Conservation (phyloP, 129 eudicot species). For the Flaveria bidentis region DNA sequence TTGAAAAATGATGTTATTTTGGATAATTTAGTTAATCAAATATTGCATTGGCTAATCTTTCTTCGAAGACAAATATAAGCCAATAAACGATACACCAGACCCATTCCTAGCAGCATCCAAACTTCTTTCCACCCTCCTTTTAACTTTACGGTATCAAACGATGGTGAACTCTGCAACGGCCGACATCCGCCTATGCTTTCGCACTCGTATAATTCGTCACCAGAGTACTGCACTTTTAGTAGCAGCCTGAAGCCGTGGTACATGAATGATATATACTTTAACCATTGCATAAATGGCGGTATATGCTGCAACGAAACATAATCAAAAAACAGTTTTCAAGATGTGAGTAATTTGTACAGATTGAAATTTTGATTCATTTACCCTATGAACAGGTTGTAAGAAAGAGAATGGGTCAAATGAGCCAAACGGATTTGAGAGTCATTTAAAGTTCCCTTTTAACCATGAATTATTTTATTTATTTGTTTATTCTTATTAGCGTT, state of each 20-base stretch:
- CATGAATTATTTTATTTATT: no score
- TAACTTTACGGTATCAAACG: conserved; percentile 76
- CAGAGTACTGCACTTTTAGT: conserved; percentile 80
- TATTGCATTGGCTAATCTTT: conserved; percentile 54
- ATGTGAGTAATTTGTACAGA: neutral
- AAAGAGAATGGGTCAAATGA: neutral
- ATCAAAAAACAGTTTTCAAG: neutral
- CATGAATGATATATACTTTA: conserved; percentile 83
- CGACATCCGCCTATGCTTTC: conserved; percentile 73
- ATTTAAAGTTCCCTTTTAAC: no score
- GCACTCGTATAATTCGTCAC: conserved; percentile 79
- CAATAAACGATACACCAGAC: conserved; percentile 59
- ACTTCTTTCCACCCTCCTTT: conserved; percentile 83
- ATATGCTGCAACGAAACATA: conserved; percentile 57
- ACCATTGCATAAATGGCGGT: conserved; percentile 80
- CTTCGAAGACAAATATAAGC: conserved; percentile 74
- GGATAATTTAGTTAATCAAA: conserved; percentile 33
- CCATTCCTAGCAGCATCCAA: conserved; percentile 89
- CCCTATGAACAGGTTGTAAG: neutral
- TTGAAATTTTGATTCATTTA: neutral
- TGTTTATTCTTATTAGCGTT: no score
- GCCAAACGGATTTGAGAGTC: neutral
- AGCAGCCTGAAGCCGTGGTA: conserved; percentile 92
- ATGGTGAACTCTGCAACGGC: conserved; percentile 75
- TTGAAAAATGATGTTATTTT: conserved; percentile 1